Base-by-base conservation (phyloP, 495 filamentous ascomycete species). In the Penicillium parvum region DNA sequence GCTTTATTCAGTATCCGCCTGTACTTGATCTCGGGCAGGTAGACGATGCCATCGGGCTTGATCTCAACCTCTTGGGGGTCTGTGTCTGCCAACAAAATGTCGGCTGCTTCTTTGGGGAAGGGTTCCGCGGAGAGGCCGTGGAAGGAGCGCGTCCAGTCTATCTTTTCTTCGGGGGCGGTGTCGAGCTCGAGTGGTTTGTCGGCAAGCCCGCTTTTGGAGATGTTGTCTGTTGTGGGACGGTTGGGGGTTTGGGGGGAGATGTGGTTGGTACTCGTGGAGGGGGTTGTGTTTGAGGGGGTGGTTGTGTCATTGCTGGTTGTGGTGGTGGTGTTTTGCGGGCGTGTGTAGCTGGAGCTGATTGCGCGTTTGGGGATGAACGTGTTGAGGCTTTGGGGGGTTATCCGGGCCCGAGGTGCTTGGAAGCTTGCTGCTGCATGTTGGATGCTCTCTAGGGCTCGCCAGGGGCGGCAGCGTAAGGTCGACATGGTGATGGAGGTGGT, bases 11-110 rank as follows among this genome's bases (percentile, higher is more conserved):
- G 66, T 43, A 96, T 96, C 27, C 92, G 74, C 16, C 92, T 74
- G 66, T 98, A 98, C 65, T 98, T 98, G 72, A 98, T 98, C 77
- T 98, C 92, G 10, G 92, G 92, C 40, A 98, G 75, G 60, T 96
- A 98, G 34, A 96, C 72, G 53, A 98, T 94, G 20, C 92, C 92
- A 66, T 98, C 92, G 18, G 87, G 85, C 72, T 98, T 98, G 56
- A 97, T 82, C 74, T 98, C 92, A 32, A 98, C 79, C 64, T 97
- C 91, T 12, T 85, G 76, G 5, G 75, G 65, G 25, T 79, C 65
- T 7, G 90, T 69, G 16, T 79, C 79, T 20, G 78, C 75, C 43
- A 88, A 75, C 35, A 98, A 67, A 4, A 90, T 69, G 20, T 83
- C 76, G 3, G 83, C 75, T 10, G 81, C 74, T 73, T 96, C 90